Evolutionary conservation across 768 basidiomycete species (phyloP).

Genomic region (Lentinula guzmanii): DNA sequence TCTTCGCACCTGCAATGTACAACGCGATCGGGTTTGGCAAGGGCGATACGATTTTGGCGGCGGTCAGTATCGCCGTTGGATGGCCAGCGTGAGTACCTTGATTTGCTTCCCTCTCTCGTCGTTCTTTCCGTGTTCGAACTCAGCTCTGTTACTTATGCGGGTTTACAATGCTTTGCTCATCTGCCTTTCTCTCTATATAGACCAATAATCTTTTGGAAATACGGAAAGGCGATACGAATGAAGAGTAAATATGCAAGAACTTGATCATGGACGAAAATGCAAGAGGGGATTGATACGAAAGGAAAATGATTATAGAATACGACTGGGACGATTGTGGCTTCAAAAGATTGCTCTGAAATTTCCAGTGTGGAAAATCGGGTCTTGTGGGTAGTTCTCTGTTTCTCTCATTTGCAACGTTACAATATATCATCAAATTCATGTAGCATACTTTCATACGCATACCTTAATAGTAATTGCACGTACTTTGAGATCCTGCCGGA

Average conservation of each 20-base stretch:
- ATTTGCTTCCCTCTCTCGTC: neutral
- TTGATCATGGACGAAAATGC: neutral
- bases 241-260: constrained; percentile 3
- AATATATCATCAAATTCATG: no score
- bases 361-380: no score
- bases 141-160: neutral
- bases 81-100: constrained; percentile 37
- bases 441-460: no score
- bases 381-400: no score
- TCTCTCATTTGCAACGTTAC: no score
- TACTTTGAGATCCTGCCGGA: no score
- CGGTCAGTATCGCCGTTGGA: constrained; percentile 50
- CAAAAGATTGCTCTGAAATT: no score
- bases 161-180: neutral
- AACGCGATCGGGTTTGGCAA: constrained; percentile 61
- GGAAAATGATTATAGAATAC: no score
- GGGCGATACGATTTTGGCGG: constrained; percentile 61
- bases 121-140: neutral
- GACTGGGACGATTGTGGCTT: no score
- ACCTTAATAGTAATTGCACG: no score
- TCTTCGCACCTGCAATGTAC: constrained; percentile 72
- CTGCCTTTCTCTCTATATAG: neutral
- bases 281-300: no score
- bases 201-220: constrained; percentile 5
- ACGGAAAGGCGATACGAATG: constrained; percentile 3